Conservation (phyloP, 1,284 basidiomycete species). For the Calocybe gambosa region DNA sequence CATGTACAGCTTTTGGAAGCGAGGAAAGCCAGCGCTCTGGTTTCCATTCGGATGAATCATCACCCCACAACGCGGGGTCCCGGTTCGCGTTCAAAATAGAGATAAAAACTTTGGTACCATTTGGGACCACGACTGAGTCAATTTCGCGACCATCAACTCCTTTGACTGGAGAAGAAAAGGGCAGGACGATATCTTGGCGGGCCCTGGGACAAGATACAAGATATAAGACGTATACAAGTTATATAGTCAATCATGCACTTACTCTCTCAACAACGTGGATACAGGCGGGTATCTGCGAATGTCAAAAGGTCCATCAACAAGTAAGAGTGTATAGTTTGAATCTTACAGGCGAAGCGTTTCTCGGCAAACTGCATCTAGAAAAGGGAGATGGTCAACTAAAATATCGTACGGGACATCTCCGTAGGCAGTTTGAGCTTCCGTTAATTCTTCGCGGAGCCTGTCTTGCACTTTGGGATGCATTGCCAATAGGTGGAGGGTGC, state of each 20-base stretch:
- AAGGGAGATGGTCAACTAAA: constrained; percentile 24
- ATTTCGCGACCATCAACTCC: constrained; percentile 21
- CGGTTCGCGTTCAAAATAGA: constrained; percentile 3
- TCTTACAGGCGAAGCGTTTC: constrained; percentile 28
- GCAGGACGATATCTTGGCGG: constrained; percentile 15
- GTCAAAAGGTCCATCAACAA: neutral
- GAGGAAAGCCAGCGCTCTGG: constrained; percentile 2
- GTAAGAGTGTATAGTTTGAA: neutral
- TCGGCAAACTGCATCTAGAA: constrained; percentile 29
- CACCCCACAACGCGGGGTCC: constrained; percentile 2
- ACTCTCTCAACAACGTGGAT: constrained; percentile 2
- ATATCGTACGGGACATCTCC: constrained; percentile 26
- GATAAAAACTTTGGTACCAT: constrained; percentile 1
- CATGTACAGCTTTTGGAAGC: neutral
- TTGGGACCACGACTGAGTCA: constrained; percentile 17
- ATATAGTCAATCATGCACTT: neutral
- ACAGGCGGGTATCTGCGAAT: constrained; percentile 6
- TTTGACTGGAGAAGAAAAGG: constrained; percentile 15
- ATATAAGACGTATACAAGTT: neutral
- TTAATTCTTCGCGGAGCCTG: constrained; percentile 31
- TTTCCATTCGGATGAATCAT: constrained; percentile 3
- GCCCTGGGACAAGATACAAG: constrained; percentile 6
- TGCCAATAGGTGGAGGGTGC: constrained; percentile 32
- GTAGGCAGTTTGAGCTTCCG: constrained; percentile 20
- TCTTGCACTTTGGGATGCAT: constrained; percentile 31